Conservation (phyloP, 2,329 filamentous ascomycete genomes). For the Cladosporium phlei region DNA sequence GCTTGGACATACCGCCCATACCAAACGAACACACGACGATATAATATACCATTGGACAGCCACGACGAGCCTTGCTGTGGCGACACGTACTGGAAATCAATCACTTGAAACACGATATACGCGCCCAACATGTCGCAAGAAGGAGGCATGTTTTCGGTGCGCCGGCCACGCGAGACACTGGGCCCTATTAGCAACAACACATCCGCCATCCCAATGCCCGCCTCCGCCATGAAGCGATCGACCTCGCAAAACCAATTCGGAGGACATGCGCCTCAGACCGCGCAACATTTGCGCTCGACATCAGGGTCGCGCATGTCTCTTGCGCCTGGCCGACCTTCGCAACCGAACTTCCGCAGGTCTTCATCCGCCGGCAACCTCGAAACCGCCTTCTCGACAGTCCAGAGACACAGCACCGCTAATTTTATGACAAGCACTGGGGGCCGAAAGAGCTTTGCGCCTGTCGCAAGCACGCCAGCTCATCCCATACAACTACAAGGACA, state of each 20-base stretch:
- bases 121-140: constrained; percentile 71
- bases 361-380: constrained; percentile 79
- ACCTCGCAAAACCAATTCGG: constrained; percentile 68
- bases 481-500: constrained; percentile 36
- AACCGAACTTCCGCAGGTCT: constrained; percentile 79
- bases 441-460: constrained; percentile 67
- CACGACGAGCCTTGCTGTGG: too few species aligned
- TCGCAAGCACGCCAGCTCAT: constrained; percentile 45
- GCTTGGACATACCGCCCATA: too few species aligned
- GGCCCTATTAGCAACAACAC: constrained; percentile 72
- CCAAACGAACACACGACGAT: too few species aligned
- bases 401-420: constrained; percentile 74
- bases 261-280: constrained; percentile 58
- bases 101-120: too few species aligned
- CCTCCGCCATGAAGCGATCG: constrained; percentile 89
- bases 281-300: constrained; percentile 72
- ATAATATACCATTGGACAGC: too few species aligned
- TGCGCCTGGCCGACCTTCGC: constrained; percentile 74
- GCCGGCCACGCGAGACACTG: constrained; percentile 88
- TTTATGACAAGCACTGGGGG: constrained; percentile 53
- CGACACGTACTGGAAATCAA: too few species aligned
- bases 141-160: constrained; percentile 82
- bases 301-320: constrained; percentile 83
- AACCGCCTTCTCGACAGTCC: constrained; percentile 74
- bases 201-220: constrained; percentile 80